These are phyloP conservation scores for Aciculosporium take DNA, from an alignment of 2,329 filamentous ascomycete genomes.

Conservation along the genomic window DNA sequence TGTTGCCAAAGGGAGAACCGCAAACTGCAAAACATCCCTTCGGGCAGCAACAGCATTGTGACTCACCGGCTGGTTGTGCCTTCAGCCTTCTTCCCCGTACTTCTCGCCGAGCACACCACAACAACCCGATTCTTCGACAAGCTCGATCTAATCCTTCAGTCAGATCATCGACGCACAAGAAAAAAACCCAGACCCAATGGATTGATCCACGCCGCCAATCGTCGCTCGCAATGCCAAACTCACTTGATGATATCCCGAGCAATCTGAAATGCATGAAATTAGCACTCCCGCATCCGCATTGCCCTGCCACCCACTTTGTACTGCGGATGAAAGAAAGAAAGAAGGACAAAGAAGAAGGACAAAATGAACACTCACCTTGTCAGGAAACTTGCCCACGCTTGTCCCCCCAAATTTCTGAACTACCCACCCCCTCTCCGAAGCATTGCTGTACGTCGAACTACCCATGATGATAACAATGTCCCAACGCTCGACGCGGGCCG, in stretches of 20 bases:
- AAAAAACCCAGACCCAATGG: background rate
- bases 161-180: background rate
- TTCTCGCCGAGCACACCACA: constrained; percentile 90
- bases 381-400: constrained; percentile 85
- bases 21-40: background rate
- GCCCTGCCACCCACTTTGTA: background rate
- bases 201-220: background rate
- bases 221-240: constrained; percentile 7
- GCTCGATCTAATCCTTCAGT: constrained; percentile 19
- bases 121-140: constrained; percentile 62
- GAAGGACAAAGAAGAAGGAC: background rate
- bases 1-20: background rate
- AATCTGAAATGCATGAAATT: constrained; percentile 17
- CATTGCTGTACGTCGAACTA: constrained; percentile 20
- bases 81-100: constrained; percentile 83
- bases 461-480: constrained; percentile 15
- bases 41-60: constrained; percentile 5
- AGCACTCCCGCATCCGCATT: background rate
- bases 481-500: background rate
- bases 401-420: constrained; percentile 95
- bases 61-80: constrained; percentile 89
- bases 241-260: constrained; percentile 29
- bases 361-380: constrained; percentile 34
- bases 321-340: background rate
- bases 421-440: constrained; percentile 49